phyloP scores from a whole-genome alignment of 192 early-diverging fungal species.

The Glomus cerebriforme region DNA sequence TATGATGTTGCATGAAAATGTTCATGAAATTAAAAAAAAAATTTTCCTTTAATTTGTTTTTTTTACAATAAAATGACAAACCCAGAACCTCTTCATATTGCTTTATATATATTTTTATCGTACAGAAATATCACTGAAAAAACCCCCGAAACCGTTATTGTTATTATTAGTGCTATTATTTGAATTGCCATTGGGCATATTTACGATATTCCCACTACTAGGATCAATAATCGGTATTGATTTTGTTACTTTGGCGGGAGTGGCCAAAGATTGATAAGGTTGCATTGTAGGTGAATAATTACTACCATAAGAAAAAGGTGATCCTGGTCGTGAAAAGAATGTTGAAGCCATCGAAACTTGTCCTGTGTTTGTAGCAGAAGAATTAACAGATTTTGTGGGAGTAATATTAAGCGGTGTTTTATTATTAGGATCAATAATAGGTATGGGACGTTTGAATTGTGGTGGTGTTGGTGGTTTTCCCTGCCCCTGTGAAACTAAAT shows the following conservation, averaged over 20 bases:
- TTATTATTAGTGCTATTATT: conserved; percentile 20
- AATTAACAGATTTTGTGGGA: conserved; percentile 11
- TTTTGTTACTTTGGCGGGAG: conserved; percentile 27
- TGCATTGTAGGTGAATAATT: conserved; percentile 22
- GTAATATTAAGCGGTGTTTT: conserved; percentile 49
- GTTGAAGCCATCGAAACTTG: conserved; percentile 15
- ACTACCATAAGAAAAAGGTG: conserved; percentile 16
- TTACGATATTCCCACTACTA: conserved; percentile 32
- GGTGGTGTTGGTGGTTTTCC: conserved; percentile 15
- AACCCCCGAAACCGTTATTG: background rate
- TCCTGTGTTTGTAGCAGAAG: conserved; percentile 25
- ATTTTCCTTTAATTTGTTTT: too few relatives aligned
- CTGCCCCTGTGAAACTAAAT: conserved; percentile 3
- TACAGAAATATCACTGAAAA: conserved; percentile 29
- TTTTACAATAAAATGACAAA: background rate
- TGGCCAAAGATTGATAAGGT: conserved; percentile 22
- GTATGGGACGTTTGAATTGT: conserved; percentile 44
- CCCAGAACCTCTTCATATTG: background rate
- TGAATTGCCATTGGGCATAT: conserved; percentile 30
- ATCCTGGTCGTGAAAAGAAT: conserved; percentile 25
- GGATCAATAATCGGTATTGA: conserved; percentile 34
- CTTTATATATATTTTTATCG: conserved; percentile 3
- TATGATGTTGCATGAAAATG: conserved; percentile 1
- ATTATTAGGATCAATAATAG: conserved; percentile 53
- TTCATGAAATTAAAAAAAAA: conserved; percentile 3